Base-by-base conservation (phyloP, 805 yeast genomes). In the Zygosaccharomyces gambellarensis region DNA sequence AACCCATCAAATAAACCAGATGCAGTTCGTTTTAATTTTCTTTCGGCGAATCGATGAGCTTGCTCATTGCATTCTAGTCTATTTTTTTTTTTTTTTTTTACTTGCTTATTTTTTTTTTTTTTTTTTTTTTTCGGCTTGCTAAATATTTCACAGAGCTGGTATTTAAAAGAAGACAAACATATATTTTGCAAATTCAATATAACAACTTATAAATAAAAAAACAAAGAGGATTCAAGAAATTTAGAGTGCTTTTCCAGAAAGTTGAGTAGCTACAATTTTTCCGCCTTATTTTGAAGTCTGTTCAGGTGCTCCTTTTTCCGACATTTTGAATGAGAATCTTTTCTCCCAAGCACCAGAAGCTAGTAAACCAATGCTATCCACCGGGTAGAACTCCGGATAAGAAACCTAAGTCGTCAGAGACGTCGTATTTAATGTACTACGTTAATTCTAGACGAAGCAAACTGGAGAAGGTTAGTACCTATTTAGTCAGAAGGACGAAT, bases 351-450 rank as follows among this genome's bases (percentile, higher is more conserved):
- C 98, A 90, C 67, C 97, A 90, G 68, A 83, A 87, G 62, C 75
- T 90, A 61, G 87, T 94, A 34, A 78, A 85, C 45, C 96, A 88
- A 67, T 94, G 98, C 72, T 92, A 92, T 66, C 98, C 96, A 5
- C 79, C 94, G 1, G 97, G 97, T 1, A 77, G 89, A 52, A 84
- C 82, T 6, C 77, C 78, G 5, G 98, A 90, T 62, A 90, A 90
- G 71, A 84, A 85, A 60, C 96, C 99, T 12, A 90, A 92, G 65
- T 82, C 95, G 2, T 88, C 95, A 19, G 98, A 94, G 65, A 76
- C 95, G 42, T 85, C 95, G 51, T 89, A 90, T 63, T 74, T 92
- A 57, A 71, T 92, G 29, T 92, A 86, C 72, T 92, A 92, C 66
- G 96, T 96, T 19, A 83, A 95, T 36, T 85, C 97, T 3, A 76